Conservation (phyloP, 306 rosid genomes). For the Dalbergia cultrata region DNA sequence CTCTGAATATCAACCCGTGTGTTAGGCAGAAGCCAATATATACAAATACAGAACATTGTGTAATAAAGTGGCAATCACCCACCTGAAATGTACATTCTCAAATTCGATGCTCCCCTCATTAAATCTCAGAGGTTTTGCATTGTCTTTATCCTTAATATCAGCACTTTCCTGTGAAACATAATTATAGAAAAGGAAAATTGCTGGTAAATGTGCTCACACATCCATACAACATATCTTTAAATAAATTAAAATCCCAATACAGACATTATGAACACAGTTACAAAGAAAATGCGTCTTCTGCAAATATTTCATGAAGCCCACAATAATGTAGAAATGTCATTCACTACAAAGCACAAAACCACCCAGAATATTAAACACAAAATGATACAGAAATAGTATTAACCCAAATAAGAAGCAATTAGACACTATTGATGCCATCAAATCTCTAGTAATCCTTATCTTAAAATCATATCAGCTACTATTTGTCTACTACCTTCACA, state of each 20-base stretch:
- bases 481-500: conserved; percentile 6
- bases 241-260: conserved; percentile 27
- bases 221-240: conserved; percentile 20
- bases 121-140: conserved; percentile 72
- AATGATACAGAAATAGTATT: conserved; percentile 7
- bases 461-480: conserved; percentile 6
- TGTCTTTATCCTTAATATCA: conserved; percentile 73
- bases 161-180: conserved; percentile 74
- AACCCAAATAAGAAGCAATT: conserved; percentile 26
- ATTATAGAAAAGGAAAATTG: conserved; percentile 23
- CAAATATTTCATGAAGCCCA: conserved; percentile 15
- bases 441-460: conserved; percentile 1
- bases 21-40: conserved; percentile 23
- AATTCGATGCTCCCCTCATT: conserved; percentile 78
- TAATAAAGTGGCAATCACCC: conserved; percentile 35
- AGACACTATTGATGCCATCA: conserved; percentile 17
- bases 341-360: conserved; percentile 20
- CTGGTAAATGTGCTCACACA: conserved; percentile 17
- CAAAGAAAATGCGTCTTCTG: not conserved
- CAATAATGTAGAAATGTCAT: conserved; percentile 15
- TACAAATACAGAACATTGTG: conserved; percentile 31
- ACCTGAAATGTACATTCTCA: conserved; percentile 90
- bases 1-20: not conserved
- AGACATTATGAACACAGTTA: conserved; percentile 2
- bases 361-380: not conserved